Conservation (phyloP, 192 early-diverging fungal species). For the Coemansia sp. region DNA sequence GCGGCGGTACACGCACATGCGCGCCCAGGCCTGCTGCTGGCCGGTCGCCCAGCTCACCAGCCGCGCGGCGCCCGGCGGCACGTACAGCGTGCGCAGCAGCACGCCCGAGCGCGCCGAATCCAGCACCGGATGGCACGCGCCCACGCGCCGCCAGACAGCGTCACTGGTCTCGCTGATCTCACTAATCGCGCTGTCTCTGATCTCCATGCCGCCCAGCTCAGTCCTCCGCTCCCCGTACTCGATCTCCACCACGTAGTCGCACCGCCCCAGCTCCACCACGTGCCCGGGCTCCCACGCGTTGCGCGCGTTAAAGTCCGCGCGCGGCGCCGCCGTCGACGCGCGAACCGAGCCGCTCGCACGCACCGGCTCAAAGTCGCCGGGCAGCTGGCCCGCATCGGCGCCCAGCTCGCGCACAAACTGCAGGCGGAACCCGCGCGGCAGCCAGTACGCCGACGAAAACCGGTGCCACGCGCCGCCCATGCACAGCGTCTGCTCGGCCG, state of each 20-base stretch:
- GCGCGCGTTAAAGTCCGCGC: slow-evolving; percentile 30
- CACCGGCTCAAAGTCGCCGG: slow-evolving; percentile 62
- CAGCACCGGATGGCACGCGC: slow-evolving; percentile 24
- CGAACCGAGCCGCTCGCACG: slow-evolving; percentile 7
- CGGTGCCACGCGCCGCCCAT: slow-evolving; percentile 94
- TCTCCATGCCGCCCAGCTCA: neutral
- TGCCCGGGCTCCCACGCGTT: slow-evolving; percentile 40
- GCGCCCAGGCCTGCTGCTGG: slow-evolving; percentile 22
- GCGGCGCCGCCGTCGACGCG: slow-evolving; percentile 11
- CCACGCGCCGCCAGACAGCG: slow-evolving; percentile 1
- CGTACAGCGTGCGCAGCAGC: slow-evolving; percentile 24
- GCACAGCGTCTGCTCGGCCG: slow-evolving; percentile 54
- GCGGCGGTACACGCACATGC: slow-evolving; percentile 17
- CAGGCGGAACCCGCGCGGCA: slow-evolving; percentile 68
- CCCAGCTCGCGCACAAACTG: slow-evolving; percentile 58
- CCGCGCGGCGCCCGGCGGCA: slow-evolving; percentile 2
- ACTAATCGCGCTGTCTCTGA: neutral
- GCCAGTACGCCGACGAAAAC: slow-evolving; percentile 88
- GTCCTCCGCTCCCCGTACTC: slow-evolving; percentile 10
- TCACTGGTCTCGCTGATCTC: neutral
- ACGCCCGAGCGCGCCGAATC: slow-evolving; percentile 11
- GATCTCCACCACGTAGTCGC: slow-evolving; percentile 23
- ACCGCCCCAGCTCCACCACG: neutral
- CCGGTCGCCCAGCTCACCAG: neutral
- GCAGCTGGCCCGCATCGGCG: slow-evolving; percentile 64